Conservation (phyloP, 306 rosid genomes). For the Vachellia collinsii region DNA sequence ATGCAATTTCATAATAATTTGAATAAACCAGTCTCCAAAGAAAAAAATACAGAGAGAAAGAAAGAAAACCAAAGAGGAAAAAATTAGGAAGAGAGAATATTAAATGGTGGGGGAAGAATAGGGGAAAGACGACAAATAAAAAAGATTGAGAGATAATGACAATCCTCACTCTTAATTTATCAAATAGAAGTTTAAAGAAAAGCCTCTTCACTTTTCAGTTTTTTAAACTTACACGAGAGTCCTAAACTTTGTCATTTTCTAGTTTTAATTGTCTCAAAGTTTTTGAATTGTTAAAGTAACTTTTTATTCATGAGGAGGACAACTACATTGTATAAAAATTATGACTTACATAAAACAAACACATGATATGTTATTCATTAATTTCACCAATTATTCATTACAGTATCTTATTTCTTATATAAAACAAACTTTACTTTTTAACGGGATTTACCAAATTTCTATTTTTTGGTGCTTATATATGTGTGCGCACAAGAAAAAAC, state of each 20-base stretch:
- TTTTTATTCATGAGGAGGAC: not conserved
- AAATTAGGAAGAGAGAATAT: not conserved
- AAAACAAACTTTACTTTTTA: not conserved
- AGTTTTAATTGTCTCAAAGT: not conserved
- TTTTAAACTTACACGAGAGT: not conserved
- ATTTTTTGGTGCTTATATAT: not conserved
- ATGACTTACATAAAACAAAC: not conserved
- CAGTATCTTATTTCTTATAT: not conserved
- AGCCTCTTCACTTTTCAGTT: not conserved
- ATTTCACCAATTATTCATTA: not conserved
- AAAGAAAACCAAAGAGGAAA: not conserved
- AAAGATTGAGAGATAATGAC: not conserved
- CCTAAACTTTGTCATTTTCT: not conserved
- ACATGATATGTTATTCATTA: not conserved
- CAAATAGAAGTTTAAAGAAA: not conserved
- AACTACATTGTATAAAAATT: not conserved
- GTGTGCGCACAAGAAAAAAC: not conserved
- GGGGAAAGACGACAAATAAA: not conserved
- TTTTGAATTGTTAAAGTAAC: not conserved
- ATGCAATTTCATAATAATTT: slow-evolving; percentile 19
- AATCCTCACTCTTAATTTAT: not conserved
- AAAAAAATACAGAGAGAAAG: not conserved
- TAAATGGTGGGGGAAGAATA: not conserved
- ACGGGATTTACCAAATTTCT: not conserved
- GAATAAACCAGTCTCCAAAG: slow-evolving; percentile 19